phyloP scores from a whole-genome alignment of 2,329 filamentous ascomycete genomes.

The Diaporthe capsici region DNA sequence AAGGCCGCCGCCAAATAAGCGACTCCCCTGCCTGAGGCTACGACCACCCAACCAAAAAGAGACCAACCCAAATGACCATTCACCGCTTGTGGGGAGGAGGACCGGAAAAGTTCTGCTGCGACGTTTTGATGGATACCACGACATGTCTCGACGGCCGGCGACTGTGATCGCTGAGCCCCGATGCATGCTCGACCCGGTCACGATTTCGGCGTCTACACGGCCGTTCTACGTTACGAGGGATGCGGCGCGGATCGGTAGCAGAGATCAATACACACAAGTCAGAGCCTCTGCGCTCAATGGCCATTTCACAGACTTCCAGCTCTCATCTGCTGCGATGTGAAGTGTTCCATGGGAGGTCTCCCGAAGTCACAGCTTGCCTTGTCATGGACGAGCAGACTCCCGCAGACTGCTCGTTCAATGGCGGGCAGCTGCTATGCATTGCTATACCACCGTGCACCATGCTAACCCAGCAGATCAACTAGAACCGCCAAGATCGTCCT shows the following conservation, averaged over 20 bases:
- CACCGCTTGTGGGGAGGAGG: constrained; percentile 42
- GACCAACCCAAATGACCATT: constrained; percentile 31
- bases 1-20: constrained; percentile 71
- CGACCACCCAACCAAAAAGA: background rate
- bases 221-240: constrained; percentile 33
- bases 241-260: constrained; percentile 47
- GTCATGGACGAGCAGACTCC: constrained; percentile 13
- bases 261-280: constrained; percentile 52
- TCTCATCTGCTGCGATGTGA: constrained; percentile 67
- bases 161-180: constrained; percentile 21
- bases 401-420: background rate
- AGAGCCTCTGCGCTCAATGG: constrained; percentile 74
- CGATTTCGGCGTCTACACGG: constrained; percentile 49
- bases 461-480: constrained; percentile 33
- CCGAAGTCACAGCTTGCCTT: constrained; percentile 66
- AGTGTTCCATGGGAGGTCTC: constrained; percentile 84
- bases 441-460: constrained; percentile 31
- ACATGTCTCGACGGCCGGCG: constrained; percentile 28
- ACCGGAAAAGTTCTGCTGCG: constrained; percentile 41
- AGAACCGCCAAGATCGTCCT: background rate
- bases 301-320: constrained; percentile 69
- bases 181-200: constrained; percentile 34
- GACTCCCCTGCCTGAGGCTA: background rate
- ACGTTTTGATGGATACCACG: constrained; percentile 41
- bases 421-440: constrained; percentile 21